Percentiles rank a stretch among this genome's conserved stretches.
These are phyloP conservation scores for Clavispora carvajalis DNA, from an alignment of 805 yeast species.

Conservation along the genomic window DNA sequence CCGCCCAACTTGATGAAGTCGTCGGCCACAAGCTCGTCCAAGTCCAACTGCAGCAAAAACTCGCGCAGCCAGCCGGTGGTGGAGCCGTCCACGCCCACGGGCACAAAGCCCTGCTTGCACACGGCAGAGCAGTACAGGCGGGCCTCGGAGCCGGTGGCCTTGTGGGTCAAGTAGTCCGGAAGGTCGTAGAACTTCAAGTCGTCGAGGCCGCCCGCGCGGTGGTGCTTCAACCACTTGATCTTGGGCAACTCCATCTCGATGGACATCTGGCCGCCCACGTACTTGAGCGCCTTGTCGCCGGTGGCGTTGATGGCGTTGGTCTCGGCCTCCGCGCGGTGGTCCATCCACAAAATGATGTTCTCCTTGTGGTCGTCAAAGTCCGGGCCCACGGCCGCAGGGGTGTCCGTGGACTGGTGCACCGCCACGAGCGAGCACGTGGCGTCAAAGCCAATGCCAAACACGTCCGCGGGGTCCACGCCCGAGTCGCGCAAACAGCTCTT, in stretches of 20 bases:
- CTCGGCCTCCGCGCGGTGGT: conserved; percentile 85
- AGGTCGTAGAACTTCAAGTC: conserved; percentile 84
- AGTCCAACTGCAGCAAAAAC: conserved; percentile 61
- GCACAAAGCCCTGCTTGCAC: conserved; percentile 94
- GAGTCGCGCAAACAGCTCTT: conserved; percentile 69
- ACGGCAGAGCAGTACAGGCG: conserved; percentile 87
- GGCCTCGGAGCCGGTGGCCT: conserved; percentile 82
- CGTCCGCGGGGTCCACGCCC: conserved; percentile 58
- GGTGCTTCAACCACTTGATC: conserved; percentile 90
- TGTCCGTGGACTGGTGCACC: conserved; percentile 55
- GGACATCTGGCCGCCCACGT: conserved; percentile 97
- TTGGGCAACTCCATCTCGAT: conserved; percentile 98
- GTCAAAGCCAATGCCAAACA: conserved; percentile 90
- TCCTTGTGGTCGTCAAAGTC: conserved; percentile 68
- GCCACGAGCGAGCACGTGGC: conserved; percentile 96
- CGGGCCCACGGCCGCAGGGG: conserved; percentile 89
- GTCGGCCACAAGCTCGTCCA: conserved; percentile 73
- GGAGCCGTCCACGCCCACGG: conserved; percentile 86
- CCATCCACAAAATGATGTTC: conserved; percentile 96
- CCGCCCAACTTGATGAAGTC: conserved; percentile 83
- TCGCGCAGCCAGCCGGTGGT: conserved; percentile 85
- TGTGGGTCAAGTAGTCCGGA: conserved; percentile 86
- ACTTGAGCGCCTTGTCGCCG: conserved; percentile 71
- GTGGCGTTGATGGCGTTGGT: conserved; percentile 79
- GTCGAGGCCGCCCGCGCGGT: conserved; percentile 58